A percentile compares a stretch with the other conserved stretches of the same genome.
phyloP scores from a whole-genome alignment of 441 rosid species.

The Populus tomentosa region DNA sequence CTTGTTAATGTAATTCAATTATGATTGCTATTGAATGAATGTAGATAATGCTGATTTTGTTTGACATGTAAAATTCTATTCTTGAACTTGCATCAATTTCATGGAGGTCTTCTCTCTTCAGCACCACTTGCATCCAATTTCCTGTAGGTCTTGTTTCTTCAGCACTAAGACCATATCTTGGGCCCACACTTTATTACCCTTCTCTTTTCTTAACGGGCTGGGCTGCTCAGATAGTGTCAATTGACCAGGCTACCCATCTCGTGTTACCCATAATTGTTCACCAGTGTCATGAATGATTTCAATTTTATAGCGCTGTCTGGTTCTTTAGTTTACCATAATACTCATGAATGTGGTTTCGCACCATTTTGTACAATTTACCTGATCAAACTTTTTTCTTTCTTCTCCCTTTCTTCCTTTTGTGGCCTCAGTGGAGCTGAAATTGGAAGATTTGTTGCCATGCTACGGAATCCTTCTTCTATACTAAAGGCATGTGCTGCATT shows the following conservation, averaged over 20 bases:
- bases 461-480: conserved; percentile 62
- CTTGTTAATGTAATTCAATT: background rate
- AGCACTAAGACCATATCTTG: background rate
- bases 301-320: background rate
- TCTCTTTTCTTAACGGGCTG: background rate
- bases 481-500: conserved; percentile 95
- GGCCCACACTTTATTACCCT: background rate
- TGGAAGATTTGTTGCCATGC: conserved; percentile 85
- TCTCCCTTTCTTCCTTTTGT: conserved; percentile 4
- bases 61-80: background rate
- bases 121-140: background rate
- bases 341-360: background rate
- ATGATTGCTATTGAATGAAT: background rate
- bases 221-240: background rate
- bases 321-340: background rate
- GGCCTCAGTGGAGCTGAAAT: conserved; percentile 79
- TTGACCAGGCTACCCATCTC: background rate
- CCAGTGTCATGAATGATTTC: background rate
- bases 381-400: background rate
- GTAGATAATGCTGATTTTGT: conserved; percentile 2
- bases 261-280: background rate
- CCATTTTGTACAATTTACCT: background rate
- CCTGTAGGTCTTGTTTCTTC: background rate
- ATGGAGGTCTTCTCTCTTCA: background rate
- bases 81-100: background rate